Evolutionary conservation across 305 asterid genomes (phyloP), one percentile per base, ranked within the genome.

Genomic region (Solanum aculeatissimum): DNA sequence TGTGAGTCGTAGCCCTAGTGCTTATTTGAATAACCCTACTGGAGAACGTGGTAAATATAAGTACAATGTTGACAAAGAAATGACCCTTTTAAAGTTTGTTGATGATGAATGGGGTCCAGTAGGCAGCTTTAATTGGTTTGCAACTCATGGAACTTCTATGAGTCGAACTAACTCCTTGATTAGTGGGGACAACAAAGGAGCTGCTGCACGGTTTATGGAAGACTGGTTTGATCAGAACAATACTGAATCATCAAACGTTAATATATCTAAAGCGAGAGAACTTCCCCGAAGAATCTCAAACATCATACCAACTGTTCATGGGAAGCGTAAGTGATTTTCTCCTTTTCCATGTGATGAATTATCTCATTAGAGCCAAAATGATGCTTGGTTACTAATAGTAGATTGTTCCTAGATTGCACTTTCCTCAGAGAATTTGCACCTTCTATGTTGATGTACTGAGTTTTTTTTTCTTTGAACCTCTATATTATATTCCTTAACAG

Each of bases 111-210:
- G 98, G 98, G 99, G 99, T n/a, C 97, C 99, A 70, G 93, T 97
- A 19, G 99, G 99, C 84, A 94, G 98, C 92, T 97, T 95, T 91
- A 97, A 93, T 86, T 97, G 99, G 99, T 97, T 97, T 91, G 97
- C 99, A 54, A 97, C 99, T 77, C 99, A 97, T 83, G 99, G 99
- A 84, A 97, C 99, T 70, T 97, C 99, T 71, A 97, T 97, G 99
- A 91, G 99, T 89, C 98, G 98, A 80, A 93, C 97, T 82, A 97
- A 97, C 88, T 91, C 96, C 15, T 89, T 97, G 90, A 93, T 97
- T 66, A 97, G 99, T 86, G 99, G 99, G 85, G 99, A 97, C 89
- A 97, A 97, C 86, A 97, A 97, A 94, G 99, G 98, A 87, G 97
- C 98, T 85, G 98, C 99, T 65, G 98, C 99, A 13, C 91, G 99